Conservation (phyloP, 2,329 filamentous ascomycete genomes). For the Penicillium sp. region DNA sequence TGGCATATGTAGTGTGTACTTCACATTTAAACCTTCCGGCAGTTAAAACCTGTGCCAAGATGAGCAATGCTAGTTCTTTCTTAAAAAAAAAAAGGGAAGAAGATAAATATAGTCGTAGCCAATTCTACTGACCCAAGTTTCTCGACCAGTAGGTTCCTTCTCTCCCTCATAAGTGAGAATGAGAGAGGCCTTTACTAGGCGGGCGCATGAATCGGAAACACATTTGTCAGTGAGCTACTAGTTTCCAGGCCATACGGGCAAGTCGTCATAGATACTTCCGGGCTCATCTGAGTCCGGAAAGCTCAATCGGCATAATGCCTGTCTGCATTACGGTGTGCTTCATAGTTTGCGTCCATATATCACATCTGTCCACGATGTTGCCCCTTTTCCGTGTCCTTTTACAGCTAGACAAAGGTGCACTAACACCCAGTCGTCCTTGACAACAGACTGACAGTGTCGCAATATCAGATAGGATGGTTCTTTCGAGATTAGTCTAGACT, state of each 20-base stretch:
- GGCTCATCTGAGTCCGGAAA: conserved; percentile 5
- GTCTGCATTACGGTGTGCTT: background rate
- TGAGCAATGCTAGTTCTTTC: background rate
- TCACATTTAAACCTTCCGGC: conserved; percentile 7
- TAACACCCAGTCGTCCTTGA: conserved; percentile 4
- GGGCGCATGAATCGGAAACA: conserved; percentile 21
- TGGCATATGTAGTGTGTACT: background rate
- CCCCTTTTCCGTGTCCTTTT: conserved; percentile 5
- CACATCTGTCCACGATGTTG: background rate
- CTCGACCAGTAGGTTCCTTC: background rate
- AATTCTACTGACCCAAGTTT: conserved; percentile 7
- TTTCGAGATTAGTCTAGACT: conserved; percentile 1
- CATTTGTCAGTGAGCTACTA: conserved; percentile 12
- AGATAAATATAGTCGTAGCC: background rate
- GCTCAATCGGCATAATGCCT: conserved; percentile 11
- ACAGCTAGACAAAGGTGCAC: conserved; percentile 6
- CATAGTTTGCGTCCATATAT: conserved; percentile 11
- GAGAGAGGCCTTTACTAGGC: conserved; percentile 4
- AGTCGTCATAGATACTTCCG: conserved; percentile 16
- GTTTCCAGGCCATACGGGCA: conserved; percentile 27
- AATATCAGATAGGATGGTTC: background rate
- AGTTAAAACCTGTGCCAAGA: conserved; percentile 17
- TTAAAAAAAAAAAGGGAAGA: background rate
- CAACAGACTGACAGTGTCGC: conserved; percentile 4
- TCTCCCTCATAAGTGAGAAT: background rate